Percentiles rank a stretch among this genome's conserved stretches.
Evolutionary conservation across 768 basidiomycete genomes (phyloP).

Genomic region (Leccinellum rugosiceps): DNA sequence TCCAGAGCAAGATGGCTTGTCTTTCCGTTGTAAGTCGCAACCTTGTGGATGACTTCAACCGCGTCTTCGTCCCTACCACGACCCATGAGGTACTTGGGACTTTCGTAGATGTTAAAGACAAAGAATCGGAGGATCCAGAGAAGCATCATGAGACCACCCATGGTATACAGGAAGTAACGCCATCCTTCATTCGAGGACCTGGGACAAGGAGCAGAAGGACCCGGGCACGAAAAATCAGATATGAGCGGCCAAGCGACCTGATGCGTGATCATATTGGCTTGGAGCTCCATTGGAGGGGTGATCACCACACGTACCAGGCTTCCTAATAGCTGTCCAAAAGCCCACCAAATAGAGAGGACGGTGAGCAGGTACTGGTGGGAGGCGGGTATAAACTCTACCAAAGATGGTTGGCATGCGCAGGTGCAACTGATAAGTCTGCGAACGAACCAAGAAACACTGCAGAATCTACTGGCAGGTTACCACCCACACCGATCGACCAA

Average conservation of each 20-base stretch:
- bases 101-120: constrained; percentile 64
- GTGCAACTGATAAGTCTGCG: background rate
- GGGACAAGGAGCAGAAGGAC: constrained; percentile 46
- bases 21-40: constrained; percentile 60
- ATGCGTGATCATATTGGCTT: background rate
- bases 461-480: constrained; percentile 72
- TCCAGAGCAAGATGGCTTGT: constrained; percentile 48
- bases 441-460: constrained; percentile 67
- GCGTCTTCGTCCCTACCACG: constrained; percentile 61
- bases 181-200: constrained; percentile 63
- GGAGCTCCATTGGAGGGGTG: background rate
- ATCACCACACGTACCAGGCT: constrained; percentile 35
- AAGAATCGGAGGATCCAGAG: constrained; percentile 63
- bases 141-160: constrained; percentile 68
- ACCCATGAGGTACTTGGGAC: constrained; percentile 70
- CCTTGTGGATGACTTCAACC: constrained; percentile 55
- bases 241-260: constrained; percentile 74
- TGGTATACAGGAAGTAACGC: constrained; percentile 71
- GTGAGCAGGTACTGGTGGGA: constrained; percentile 76
- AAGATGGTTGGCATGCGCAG: background rate
- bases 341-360: constrained; percentile 78
- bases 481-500: constrained; percentile 69
- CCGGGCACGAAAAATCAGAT: constrained; percentile 60
- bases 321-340: constrained; percentile 67
- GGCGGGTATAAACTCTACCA: constrained; percentile 62